These are phyloP conservation scores for Kwoniella sp. DNA, from an alignment of 768 basidiomycete genomes.

Conservation along the genomic window DNA sequence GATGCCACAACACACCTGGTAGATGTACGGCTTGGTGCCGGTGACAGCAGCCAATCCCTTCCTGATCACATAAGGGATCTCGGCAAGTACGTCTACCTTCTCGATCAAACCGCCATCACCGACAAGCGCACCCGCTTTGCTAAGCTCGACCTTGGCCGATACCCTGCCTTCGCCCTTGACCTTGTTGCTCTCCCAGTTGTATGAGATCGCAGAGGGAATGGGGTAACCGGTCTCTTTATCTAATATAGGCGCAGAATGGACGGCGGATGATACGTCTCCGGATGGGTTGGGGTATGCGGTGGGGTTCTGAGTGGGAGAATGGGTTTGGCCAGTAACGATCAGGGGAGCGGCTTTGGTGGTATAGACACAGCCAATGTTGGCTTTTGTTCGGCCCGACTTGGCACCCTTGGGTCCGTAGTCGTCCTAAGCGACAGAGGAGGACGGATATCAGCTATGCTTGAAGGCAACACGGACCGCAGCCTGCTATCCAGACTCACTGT, in stretches of 20 bases:
- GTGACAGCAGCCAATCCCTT: slow-evolving; percentile 90
- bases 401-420: slow-evolving; percentile 75
- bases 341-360: slow-evolving; percentile 24
- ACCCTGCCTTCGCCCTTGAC: slow-evolving; percentile 53
- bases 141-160: slow-evolving; percentile 61
- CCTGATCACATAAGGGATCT: slow-evolving; percentile 90
- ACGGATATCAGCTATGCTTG: neutral
- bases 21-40: slow-evolving; percentile 90
- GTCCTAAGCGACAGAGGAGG: slow-evolving; percentile 53
- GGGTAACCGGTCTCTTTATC: slow-evolving; percentile 84
- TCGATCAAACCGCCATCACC: slow-evolving; percentile 58
- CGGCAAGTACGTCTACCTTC: slow-evolving; percentile 84
- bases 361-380: slow-evolving; percentile 70
- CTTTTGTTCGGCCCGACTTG: slow-evolving; percentile 78
- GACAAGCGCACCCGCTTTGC: slow-evolving; percentile 63
- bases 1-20: slow-evolving; percentile 64
- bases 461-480: neutral
- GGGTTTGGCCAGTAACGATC: slow-evolving; percentile 50
- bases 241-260: slow-evolving; percentile 62
- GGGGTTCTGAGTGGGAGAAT: slow-evolving; percentile 18
- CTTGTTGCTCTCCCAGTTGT: slow-evolving; percentile 76
- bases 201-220: slow-evolving; percentile 69
- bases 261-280: slow-evolving; percentile 44
- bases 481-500: slow-evolving; percentile 54
- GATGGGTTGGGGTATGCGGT: slow-evolving; percentile 22